phyloP scores from a whole-genome alignment of 2,329 filamentous ascomycete species.

The Nigrospora oryzae region DNA sequence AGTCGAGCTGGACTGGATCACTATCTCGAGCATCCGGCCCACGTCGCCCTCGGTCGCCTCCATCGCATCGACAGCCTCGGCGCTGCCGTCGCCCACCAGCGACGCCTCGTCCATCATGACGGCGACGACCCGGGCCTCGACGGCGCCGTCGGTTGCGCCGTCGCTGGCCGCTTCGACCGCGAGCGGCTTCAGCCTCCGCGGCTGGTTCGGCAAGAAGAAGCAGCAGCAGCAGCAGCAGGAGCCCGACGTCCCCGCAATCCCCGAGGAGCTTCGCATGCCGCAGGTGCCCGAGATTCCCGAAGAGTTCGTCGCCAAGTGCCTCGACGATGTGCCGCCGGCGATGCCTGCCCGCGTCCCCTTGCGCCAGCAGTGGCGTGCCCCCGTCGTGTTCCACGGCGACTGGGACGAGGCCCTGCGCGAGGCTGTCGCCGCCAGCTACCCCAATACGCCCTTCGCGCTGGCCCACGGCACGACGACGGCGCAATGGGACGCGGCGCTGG shows the following conservation, averaged over 20 bases:
- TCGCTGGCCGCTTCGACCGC: slow-evolving; percentile 7
- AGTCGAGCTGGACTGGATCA: slow-evolving; percentile 17
- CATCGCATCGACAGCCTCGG: slow-evolving; percentile 9
- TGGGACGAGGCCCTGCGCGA: slow-evolving; percentile 29
- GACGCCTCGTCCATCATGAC: slow-evolving; percentile 12
- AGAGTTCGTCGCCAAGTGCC: slow-evolving; percentile 12
- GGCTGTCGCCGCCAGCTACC: slow-evolving; percentile 23
- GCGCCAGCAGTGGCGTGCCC: slow-evolving; percentile 15
- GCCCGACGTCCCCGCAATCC: slow-evolving; percentile 4
- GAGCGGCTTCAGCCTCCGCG: slow-evolving; percentile 10
- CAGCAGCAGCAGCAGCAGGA: slow-evolving; percentile 5
- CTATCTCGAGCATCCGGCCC: slow-evolving; percentile 13
- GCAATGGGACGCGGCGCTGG: slow-evolving; percentile 14
- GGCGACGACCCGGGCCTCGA: slow-evolving; percentile 10
- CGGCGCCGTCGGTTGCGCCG: neutral
- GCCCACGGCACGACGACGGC: slow-evolving; percentile 7
- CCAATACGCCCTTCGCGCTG: slow-evolving; percentile 6
- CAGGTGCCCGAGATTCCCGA: slow-evolving; percentile 8
- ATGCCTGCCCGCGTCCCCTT: slow-evolving; percentile 9
- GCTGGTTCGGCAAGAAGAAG: slow-evolving; percentile 15
- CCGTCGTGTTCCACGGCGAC: slow-evolving; percentile 14
- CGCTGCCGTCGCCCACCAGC: slow-evolving; percentile 9
- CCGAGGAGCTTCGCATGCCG: slow-evolving; percentile 6
- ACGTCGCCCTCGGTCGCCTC: slow-evolving; percentile 12
- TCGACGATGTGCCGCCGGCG: slow-evolving; percentile 10